A percentile compares a stretch with the other conserved stretches of the same genome.
Conservation (phyloP, 305 asterid species). For the Lippia alba region DNA sequence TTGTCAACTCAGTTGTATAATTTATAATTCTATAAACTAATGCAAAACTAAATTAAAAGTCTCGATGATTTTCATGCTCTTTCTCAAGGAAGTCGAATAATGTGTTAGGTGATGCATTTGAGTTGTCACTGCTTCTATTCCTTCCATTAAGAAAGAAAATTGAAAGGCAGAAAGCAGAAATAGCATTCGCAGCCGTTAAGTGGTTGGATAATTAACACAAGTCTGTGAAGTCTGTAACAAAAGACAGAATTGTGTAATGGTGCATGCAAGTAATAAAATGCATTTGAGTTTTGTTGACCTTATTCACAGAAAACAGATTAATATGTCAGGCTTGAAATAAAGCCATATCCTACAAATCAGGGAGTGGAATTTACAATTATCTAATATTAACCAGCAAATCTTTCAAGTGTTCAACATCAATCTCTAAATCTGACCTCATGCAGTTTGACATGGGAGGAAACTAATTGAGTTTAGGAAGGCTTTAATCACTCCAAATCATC, state of each 20-base stretch:
- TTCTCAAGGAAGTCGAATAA: neutral
- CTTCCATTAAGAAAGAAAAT: neutral
- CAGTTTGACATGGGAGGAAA: too few relatives aligned
- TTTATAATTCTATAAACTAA: neutral
- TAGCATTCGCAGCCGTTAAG: neutral
- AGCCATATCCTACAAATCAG: too few relatives aligned
- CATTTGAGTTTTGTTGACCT: neutral
- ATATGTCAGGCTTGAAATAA: too few relatives aligned
- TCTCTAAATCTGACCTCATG: too few relatives aligned
- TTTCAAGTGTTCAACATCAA: too few relatives aligned
- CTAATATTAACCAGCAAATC: too few relatives aligned
- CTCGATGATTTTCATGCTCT: neutral
- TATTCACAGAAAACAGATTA: neutral
- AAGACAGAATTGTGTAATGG: neutral
- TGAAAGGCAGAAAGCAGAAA: neutral
- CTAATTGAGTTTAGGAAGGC: neutral
- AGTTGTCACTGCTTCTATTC: neutral
- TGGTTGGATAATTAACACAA: neutral
- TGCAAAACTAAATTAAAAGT: neutral
- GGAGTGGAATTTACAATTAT: too few relatives aligned
- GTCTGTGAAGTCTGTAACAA: constrained; percentile 5
- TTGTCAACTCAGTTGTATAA: constrained; percentile 12
- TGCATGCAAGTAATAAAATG: neutral
- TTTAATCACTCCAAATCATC: neutral
- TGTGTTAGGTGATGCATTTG: neutral